Evolutionary conservation across 2,329 filamentous ascomycete genomes (phyloP).

Genomic region (Nemania sp.): DNA sequence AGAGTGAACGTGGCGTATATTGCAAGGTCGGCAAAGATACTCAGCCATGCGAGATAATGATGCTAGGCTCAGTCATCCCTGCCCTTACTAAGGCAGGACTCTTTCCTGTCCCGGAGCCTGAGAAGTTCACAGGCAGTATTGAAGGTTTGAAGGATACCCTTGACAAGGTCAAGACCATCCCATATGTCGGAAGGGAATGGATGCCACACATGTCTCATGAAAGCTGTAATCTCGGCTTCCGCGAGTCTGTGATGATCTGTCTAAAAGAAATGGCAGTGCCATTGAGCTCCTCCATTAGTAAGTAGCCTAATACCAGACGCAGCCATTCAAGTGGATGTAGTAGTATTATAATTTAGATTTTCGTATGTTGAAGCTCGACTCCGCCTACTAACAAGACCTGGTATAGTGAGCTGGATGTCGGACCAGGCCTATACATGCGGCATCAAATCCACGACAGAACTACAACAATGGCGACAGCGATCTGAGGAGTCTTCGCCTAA

Average conservation of each 20-base stretch:
- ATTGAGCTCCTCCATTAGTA: slow-evolving; percentile 33
- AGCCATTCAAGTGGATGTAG: too few species aligned
- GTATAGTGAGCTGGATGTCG: slow-evolving; percentile 38
- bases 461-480: slow-evolving; percentile 44
- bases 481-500: slow-evolving; percentile 10
- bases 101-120: slow-evolving; percentile 42
- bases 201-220: slow-evolving; percentile 43
- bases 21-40: slow-evolving; percentile 41
- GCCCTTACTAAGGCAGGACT: slow-evolving; percentile 37
- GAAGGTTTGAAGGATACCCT: slow-evolving; percentile 35
- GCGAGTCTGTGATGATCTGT: slow-evolving; percentile 26
- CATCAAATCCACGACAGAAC: slow-evolving; percentile 43
- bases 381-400: slow-evolving; percentile 4
- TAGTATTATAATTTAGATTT: not conserved
- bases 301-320: slow-evolving; percentile 4
- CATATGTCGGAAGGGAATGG: slow-evolving; percentile 43
- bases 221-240: slow-evolving; percentile 42
- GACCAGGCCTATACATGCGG: slow-evolving; percentile 40
- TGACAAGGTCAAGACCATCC: slow-evolving; percentile 35
- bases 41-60: slow-evolving; percentile 45
- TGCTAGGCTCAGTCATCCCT: slow-evolving; percentile 44
- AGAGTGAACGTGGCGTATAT: slow-evolving; percentile 17
- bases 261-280: slow-evolving; percentile 39
- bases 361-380: not conserved
- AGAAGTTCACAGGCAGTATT: slow-evolving; percentile 41